These are phyloP conservation scores for Eremothecium cymbalariae DNA, from an alignment of 1,139 yeast species.

Conservation along the genomic window DNA sequence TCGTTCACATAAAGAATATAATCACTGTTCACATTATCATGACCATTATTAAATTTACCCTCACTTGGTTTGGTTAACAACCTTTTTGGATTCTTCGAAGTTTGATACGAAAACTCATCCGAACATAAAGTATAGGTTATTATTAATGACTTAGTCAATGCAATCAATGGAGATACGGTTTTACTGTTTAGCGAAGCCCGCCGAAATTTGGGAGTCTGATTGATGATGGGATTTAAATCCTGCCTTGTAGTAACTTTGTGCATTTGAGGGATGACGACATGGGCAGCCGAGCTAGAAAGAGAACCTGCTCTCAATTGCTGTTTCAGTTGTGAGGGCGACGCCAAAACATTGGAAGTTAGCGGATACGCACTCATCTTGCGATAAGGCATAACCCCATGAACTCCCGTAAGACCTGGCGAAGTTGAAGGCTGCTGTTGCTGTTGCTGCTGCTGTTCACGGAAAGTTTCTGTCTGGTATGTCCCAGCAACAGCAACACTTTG, in stretches of 20 bases:
- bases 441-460: conserved; percentile 14
- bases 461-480: conserved; percentile 3
- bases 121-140: conserved; percentile 82
- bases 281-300: background rate
- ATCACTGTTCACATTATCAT: conserved; percentile 82
- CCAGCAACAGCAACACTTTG: conserved; percentile 30
- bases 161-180: conserved; percentile 75
- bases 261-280: conserved; percentile 24
- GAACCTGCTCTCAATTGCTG: conserved; percentile 20
- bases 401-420: conserved; percentile 7
- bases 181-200: conserved; percentile 73
- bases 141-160: conserved; percentile 68
- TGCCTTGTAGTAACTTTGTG: conserved; percentile 22
- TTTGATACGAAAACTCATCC: conserved; percentile 76
- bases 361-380: conserved; percentile 30
- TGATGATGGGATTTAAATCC: conserved; percentile 58
- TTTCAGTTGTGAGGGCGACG: conserved; percentile 22
- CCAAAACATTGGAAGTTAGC: conserved; percentile 18
- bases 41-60: conserved; percentile 72
- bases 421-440: conserved; percentile 14
- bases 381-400: conserved; percentile 15
- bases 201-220: conserved; percentile 65
- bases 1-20: conserved; percentile 92
- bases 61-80: conserved; percentile 91
- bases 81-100: conserved; percentile 81